Evolutionary conservation across 192 early-diverging fungal species (phyloP).

Genomic region (Coemansia sp.): DNA sequence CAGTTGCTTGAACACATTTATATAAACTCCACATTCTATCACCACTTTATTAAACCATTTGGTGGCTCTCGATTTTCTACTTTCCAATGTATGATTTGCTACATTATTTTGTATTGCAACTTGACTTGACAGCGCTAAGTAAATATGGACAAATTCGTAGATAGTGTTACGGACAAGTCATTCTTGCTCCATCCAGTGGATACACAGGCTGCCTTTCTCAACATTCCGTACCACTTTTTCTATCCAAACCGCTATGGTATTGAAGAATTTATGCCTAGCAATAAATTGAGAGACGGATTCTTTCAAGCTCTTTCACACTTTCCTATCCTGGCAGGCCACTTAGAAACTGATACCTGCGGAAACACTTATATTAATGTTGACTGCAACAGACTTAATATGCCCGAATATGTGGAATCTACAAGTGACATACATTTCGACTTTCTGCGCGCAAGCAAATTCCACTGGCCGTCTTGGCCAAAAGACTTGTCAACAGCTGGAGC

Average conservation of each 20-base stretch:
- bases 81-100: not conserved
- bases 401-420: conserved; percentile 36
- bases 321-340: conserved; percentile 34
- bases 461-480: conserved; percentile 40
- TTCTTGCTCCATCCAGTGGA: conserved; percentile 45
- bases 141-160: conserved; percentile 49
- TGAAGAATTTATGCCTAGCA: conserved; percentile 37
- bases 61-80: no score
- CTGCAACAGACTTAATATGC: conserved; percentile 37
- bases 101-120: not conserved
- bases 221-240: conserved; percentile 52
- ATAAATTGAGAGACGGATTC: conserved; percentile 20
- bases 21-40: no score
- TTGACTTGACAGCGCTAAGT: not conserved
- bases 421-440: conserved; percentile 18
- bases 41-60: no score
- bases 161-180: conserved; percentile 25
- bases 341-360: conserved; percentile 19
- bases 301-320: conserved; percentile 34
- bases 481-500: conserved; percentile 28
- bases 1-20: no score
- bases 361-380: conserved; percentile 27
- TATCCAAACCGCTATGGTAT: conserved; percentile 17
- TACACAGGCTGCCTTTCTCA: conserved; percentile 49
- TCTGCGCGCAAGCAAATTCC: conserved; percentile 23